Conservation (phyloP, 2,329 filamentous ascomycete species). For the Trichoderma hamatum region DNA sequence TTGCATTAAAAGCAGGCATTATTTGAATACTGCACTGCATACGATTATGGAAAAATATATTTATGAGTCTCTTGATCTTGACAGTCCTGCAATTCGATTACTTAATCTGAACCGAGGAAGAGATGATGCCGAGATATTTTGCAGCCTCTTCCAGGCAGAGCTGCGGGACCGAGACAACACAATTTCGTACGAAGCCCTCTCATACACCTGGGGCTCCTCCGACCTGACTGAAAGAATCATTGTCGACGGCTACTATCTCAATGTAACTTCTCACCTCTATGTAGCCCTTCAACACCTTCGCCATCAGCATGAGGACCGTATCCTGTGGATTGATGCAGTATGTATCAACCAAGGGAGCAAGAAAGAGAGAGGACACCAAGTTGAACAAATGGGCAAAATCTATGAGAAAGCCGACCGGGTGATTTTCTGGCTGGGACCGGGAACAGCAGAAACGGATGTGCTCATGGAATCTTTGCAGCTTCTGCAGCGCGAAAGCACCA, state of each 20-base stretch:
- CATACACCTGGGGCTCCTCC: slow-evolving; percentile 22
- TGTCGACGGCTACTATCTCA: neutral
- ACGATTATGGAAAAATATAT: neutral
- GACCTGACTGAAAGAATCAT: neutral
- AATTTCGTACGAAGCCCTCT: slow-evolving; percentile 25
- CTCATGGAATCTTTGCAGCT: slow-evolving; percentile 18
- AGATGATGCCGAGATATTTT: neutral
- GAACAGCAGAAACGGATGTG: neutral
- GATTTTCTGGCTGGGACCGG: slow-evolving; percentile 17
- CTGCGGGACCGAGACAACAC: neutral
- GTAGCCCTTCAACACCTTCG: slow-evolving; percentile 10
- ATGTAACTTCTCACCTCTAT: slow-evolving; percentile 10
- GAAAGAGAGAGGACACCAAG: slow-evolving; percentile 26
- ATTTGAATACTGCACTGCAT: neutral
- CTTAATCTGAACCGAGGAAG: neutral
- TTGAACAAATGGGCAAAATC: slow-evolving; percentile 25
- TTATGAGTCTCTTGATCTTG: neutral
- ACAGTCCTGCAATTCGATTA: neutral
- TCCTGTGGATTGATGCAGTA: slow-evolving; percentile 10
- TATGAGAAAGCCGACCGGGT: slow-evolving; percentile 22
- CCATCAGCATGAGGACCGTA: neutral
- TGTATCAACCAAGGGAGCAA: slow-evolving; percentile 22
- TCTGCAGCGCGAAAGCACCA: neutral
- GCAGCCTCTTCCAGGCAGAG: neutral
- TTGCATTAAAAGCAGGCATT: neutral